Conservation (phyloP, 1,284 basidiomycete genomes). For the Sanghuangporus sanghuang region DNA sequence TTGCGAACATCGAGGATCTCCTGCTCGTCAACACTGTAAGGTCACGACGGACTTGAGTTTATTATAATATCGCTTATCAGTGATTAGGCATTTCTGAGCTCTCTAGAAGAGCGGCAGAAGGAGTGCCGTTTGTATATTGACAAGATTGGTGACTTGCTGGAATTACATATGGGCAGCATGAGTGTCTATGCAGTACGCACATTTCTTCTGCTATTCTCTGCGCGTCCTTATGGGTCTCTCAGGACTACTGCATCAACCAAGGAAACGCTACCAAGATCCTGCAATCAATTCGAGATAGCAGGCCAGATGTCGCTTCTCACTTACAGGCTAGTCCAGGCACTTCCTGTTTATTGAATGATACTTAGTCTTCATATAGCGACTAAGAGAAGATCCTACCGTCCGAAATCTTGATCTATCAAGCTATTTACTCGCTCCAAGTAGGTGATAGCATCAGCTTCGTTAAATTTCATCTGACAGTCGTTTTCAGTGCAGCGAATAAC, state of each 20-base stretch:
- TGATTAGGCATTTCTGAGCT: slow-evolving; percentile 69
- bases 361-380: slow-evolving; percentile 34
- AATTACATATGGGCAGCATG: slow-evolving; percentile 72
- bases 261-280: slow-evolving; percentile 74
- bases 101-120: slow-evolving; percentile 87
- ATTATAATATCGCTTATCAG: slow-evolving; percentile 17
- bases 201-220: neutral
- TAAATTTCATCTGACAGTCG: neutral
- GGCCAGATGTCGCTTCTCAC: slow-evolving; percentile 59
- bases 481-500: slow-evolving; percentile 89
- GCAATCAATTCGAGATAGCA: slow-evolving; percentile 65
- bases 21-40: slow-evolving; percentile 80
- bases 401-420: slow-evolving; percentile 87
- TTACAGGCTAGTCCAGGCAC: slow-evolving; percentile 49
- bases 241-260: slow-evolving; percentile 94
- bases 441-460: slow-evolving; percentile 25
- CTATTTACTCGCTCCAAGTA: slow-evolving; percentile 88
- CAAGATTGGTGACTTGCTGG: slow-evolving; percentile 80
- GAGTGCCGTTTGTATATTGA: slow-evolving; percentile 88
- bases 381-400: slow-evolving; percentile 68
- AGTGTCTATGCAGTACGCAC: slow-evolving; percentile 66
- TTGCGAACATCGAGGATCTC: slow-evolving; percentile 91
- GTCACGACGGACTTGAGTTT: neutral
- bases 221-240: slow-evolving; percentile 17
- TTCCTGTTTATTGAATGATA: neutral